A percentile compares a stretch with the other conserved stretches of the same genome.
These are phyloP conservation scores for Thymus mandschuricus DNA, from an alignment of 257 asterid species.

Conservation along the genomic window DNA sequence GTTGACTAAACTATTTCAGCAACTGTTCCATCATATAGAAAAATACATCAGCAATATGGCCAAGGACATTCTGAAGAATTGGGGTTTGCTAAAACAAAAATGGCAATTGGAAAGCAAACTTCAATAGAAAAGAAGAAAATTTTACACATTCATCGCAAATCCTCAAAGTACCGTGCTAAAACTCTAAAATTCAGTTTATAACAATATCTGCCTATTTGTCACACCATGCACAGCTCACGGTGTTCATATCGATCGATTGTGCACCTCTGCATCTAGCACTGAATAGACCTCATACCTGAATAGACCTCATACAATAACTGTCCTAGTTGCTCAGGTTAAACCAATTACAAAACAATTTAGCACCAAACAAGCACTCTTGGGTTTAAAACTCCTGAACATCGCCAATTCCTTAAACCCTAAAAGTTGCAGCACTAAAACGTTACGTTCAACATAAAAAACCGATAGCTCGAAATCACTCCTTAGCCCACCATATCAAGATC, in stretches of 20 bases:
- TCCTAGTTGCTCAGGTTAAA: neutral
- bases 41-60: conserved; percentile 16
- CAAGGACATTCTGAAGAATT: neutral
- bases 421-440: no score
- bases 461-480: neutral
- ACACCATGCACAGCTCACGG: neutral
- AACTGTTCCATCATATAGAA: conserved; percentile 30
- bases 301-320: no score
- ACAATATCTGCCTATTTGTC: neutral
- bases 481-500: conserved; percentile 8
- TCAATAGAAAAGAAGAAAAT: neutral
- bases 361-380: neutral
- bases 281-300: no score
- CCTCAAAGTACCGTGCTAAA: neutral
- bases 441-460: neutral
- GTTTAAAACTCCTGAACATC: neutral
- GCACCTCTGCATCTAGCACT: no score
- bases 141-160: neutral
- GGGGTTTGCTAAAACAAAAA: neutral
- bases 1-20: conserved; percentile 25
- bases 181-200: neutral
- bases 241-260: no score
- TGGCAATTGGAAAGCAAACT: neutral
- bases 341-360: neutral
- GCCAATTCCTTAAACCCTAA: conserved; percentile 2